phyloP scores from a whole-genome alignment of 495 filamentous ascomycete genomes.

The Aspergillus saccharolyticus region DNA sequence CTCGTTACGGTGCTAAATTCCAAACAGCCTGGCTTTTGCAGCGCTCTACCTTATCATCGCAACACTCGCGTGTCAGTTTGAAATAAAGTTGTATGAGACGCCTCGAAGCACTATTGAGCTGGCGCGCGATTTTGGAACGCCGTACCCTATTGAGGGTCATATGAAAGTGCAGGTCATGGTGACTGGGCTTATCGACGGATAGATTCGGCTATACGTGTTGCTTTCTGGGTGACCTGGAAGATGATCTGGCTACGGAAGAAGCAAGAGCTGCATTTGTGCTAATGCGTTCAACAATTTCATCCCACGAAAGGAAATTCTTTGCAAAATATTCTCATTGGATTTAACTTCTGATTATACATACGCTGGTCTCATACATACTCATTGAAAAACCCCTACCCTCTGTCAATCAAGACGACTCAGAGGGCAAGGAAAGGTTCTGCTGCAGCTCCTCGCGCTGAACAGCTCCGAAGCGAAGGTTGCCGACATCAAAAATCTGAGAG shows the following conservation, averaged over 20 bases:
- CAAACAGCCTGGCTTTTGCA: slow-evolving; percentile 36
- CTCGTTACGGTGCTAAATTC: slow-evolving; percentile 6
- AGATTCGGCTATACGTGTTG: background rate
- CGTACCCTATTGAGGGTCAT: slow-evolving; percentile 13
- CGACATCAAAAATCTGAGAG: slow-evolving; percentile 69
- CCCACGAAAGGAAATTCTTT: background rate
- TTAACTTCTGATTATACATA: background rate
- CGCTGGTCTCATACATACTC: background rate
- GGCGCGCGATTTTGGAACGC: slow-evolving; percentile 22
- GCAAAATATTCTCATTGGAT: background rate
- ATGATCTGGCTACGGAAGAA: background rate
- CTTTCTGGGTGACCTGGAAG: background rate
- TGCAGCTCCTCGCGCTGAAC: slow-evolving; percentile 39
- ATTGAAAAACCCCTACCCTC: background rate
- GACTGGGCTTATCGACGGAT: slow-evolving; percentile 16
- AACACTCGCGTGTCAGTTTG: slow-evolving; percentile 32
- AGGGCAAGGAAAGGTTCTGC: background rate
- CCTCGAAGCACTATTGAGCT: slow-evolving; percentile 25
- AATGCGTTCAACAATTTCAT: background rate
- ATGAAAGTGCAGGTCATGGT: slow-evolving; percentile 18
- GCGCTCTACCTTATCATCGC: slow-evolving; percentile 39
- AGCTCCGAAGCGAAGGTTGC: slow-evolving; percentile 63
- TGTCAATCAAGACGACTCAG: background rate
- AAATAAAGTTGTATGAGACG: slow-evolving; percentile 36
- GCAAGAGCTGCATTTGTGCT: background rate